phyloP scores from a whole-genome alignment of 352 stramenopile species.

The Globisporangium sylvaticum region DNA sequence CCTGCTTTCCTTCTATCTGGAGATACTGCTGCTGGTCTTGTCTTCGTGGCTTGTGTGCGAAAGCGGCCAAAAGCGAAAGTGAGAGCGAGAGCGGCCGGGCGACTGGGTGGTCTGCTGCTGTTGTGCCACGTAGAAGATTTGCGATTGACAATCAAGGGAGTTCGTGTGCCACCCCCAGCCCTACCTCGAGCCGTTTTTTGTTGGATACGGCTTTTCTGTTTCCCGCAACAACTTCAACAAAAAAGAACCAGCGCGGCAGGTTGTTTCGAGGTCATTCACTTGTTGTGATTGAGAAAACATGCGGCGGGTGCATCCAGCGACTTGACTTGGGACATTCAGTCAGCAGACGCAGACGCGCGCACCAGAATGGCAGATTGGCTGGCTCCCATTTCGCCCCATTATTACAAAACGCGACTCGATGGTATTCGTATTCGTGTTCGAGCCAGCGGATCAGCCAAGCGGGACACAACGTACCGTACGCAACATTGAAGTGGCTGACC shows the following conservation, averaged over 20 bases:
- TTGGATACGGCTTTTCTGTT: conserved; percentile 5
- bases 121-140: conserved; percentile 2
- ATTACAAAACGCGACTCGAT: too few relatives aligned
- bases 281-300: conserved; percentile 18
- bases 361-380: neutral
- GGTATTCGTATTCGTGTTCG: too few relatives aligned
- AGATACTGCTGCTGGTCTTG: neutral
- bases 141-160: neutral
- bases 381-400: neutral
- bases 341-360: neutral
- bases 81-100: neutral
- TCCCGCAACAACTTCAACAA: conserved; percentile 24
- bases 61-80: conserved; percentile 11
- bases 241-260: conserved; percentile 26
- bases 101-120: neutral
- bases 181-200: neutral
- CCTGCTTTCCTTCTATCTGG: neutral
- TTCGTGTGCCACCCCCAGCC: neutral
- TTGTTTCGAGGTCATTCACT: neutral
- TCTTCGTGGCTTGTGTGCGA: neutral
- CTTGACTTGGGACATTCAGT: neutral
- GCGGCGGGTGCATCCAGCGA: neutral
- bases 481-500: neutral
- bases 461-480: neutral
- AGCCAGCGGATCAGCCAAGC: neutral